Percentiles rank a stretch among this genome's conserved stretches.
Conservation (phyloP, 2,329 filamentous ascomycete genomes). For the Leptosphaerulina australis region DNA sequence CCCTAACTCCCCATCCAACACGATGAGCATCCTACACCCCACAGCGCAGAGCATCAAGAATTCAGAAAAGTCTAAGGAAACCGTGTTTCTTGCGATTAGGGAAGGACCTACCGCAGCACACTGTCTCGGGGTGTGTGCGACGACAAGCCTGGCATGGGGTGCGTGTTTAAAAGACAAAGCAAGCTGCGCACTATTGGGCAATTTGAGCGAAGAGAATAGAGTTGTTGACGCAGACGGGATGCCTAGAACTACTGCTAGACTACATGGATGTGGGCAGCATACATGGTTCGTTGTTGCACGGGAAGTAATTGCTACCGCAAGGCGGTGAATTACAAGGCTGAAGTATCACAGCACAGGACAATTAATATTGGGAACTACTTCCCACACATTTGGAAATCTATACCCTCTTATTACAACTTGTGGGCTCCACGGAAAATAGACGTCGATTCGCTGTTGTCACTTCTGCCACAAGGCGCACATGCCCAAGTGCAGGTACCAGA, state of each 20-base stretch:
- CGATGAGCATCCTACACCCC: slow-evolving; percentile 12
- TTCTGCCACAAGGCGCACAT: no score
- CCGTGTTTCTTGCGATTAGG: slow-evolving; percentile 27
- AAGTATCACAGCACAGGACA: no score
- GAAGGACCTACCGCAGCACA: slow-evolving; percentile 21
- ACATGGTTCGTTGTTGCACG: slow-evolving; percentile 21
- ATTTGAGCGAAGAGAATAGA: slow-evolving; percentile 23
- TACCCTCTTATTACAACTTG: no score
- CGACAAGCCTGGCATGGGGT: slow-evolving; percentile 30
- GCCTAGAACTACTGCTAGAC: slow-evolving; percentile 23
- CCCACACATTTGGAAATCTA: no score
- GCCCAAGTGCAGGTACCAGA: no score
- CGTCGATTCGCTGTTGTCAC: no score
- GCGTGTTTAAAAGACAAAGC: slow-evolving; percentile 34
- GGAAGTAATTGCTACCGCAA: slow-evolving; percentile 2
- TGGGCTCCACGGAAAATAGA: no score
- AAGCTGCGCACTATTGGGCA: slow-evolving; percentile 18
- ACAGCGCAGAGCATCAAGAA: slow-evolving; percentile 5
- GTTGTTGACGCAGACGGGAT: slow-evolving; percentile 16
- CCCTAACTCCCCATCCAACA: slow-evolving; percentile 18
- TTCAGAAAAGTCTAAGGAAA: background rate
- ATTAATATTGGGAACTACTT: no score
- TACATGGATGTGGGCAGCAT: slow-evolving; percentile 24
- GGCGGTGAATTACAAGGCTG: no score
- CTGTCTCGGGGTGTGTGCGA: slow-evolving; percentile 27